These are phyloP conservation scores for Ophiostoma sp. DNA, from an alignment of 2,329 filamentous ascomycete species.

Conservation along the genomic window DNA sequence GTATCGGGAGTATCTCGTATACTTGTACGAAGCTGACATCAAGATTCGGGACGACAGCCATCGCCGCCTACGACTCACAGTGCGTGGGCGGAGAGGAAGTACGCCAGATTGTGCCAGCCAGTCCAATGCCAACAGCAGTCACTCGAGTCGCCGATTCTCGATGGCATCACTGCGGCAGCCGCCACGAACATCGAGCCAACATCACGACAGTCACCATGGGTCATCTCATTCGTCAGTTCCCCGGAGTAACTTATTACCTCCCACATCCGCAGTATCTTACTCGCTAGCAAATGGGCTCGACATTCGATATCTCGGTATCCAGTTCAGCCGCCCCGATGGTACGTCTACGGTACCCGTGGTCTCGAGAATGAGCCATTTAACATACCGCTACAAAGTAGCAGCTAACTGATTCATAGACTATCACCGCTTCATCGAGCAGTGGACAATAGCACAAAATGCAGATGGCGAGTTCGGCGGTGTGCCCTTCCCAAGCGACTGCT, in stretches of 20 bases:
- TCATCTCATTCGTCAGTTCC: conserved; percentile 17
- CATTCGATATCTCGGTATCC: conserved; percentile 46
- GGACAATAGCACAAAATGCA: conserved; percentile 42
- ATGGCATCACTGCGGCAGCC: conserved; percentile 41
- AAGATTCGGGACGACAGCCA: conserved; percentile 43
- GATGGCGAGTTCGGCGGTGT: conserved; percentile 44
- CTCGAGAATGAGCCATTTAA: too few species aligned
- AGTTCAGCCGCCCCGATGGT: conserved; percentile 47
- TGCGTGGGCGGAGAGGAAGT: conserved; percentile 39
- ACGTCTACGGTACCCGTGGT: conserved; percentile 23
- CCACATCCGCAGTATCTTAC: conserved; percentile 22
- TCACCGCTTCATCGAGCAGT: conserved; percentile 42
- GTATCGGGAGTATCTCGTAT: conserved; percentile 46
- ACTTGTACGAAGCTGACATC: conserved; percentile 44
- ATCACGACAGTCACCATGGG: conserved; percentile 2
- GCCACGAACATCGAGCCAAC: conserved; percentile 28
- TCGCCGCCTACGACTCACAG: conserved; percentile 42
- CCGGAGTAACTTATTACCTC: conserved; percentile 20
- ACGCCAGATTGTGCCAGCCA: conserved; percentile 34
- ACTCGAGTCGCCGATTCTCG: conserved; percentile 37
- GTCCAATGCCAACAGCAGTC: conserved; percentile 1
- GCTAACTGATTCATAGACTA: conserved; percentile 35
- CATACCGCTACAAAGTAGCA: background rate
- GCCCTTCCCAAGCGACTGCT: conserved; percentile 42
- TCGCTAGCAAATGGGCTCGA: conserved; percentile 33